phyloP scores from a whole-genome alignment of 257 asterid species.

The Paulownia fortunei region DNA sequence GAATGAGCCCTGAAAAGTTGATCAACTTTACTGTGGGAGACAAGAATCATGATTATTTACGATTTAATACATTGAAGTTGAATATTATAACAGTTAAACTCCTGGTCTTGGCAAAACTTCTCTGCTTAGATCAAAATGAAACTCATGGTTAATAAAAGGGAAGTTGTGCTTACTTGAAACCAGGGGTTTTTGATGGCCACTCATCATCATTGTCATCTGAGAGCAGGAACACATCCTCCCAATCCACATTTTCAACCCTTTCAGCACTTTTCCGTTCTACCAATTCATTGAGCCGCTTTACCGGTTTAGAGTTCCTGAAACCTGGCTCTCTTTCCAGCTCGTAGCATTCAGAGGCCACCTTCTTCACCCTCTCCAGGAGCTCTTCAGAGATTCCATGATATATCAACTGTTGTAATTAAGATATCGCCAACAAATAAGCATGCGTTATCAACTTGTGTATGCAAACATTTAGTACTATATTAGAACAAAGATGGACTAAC shows the following conservation, averaged over 20 bases:
- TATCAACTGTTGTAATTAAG: constrained; percentile 44
- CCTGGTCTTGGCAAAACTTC: too few relatives aligned
- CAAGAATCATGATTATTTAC: too few relatives aligned
- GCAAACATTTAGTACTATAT: too few relatives aligned
- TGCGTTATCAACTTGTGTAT: neutral
- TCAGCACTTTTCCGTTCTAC: constrained; percentile 43
- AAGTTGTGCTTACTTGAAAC: constrained; percentile 51
- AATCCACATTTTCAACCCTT: constrained; percentile 51
- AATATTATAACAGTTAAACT: too few relatives aligned
- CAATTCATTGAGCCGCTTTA: constrained; percentile 50
- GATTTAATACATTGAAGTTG: too few relatives aligned
- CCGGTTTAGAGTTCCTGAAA: constrained; percentile 53
- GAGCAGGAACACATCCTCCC: constrained; percentile 84
- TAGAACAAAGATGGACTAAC: neutral
- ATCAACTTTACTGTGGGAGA: too few relatives aligned
- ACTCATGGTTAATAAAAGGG: neutral
- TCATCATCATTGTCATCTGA: constrained; percentile 55
- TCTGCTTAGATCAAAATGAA: too few relatives aligned
- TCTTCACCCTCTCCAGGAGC: constrained; percentile 66
- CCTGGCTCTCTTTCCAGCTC: constrained; percentile 52
- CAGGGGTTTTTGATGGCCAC: constrained; percentile 61
- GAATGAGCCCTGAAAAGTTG: too few relatives aligned
- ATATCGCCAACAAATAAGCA: neutral
- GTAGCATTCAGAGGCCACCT: constrained; percentile 63
- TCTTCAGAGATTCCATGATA: constrained; percentile 69